These are phyloP conservation scores for Peronosclerospora sorghi DNA, from an alignment of 352 stramenopile species.

Conservation along the genomic window DNA sequence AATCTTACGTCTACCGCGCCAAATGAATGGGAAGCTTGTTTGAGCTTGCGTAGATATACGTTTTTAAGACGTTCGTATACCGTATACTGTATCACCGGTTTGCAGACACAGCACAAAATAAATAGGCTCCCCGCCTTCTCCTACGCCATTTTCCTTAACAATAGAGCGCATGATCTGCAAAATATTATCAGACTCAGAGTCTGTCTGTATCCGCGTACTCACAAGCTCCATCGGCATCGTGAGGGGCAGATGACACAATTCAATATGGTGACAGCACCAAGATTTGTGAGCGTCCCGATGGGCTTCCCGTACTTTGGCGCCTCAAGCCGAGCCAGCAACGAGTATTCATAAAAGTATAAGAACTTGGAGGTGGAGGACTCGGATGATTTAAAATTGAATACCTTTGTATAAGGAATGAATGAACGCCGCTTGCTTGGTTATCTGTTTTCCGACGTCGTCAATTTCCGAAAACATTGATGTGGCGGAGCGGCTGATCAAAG, in stretches of 20 bases:
- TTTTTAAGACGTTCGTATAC: conserved; percentile 91
- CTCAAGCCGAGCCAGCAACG: conserved; percentile 56
- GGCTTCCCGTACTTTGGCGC: conserved; percentile 45
- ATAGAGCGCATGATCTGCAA: too few relatives aligned
- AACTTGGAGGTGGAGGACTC: conserved; percentile 84
- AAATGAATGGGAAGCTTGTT: too few relatives aligned
- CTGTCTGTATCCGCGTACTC: too few relatives aligned
- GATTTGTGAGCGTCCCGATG: conserved; percentile 54
- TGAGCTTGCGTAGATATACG: too few relatives aligned
- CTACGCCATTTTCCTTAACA: conserved; percentile 40
- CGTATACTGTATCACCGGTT: conserved; percentile 94
- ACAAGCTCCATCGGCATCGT: conserved; percentile 86
- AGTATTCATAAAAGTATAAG: conserved; percentile 86
- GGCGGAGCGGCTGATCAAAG: too few relatives aligned
- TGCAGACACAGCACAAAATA: conserved; percentile 96
- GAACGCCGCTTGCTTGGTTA: too few relatives aligned
- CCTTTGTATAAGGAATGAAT: conserved; percentile 68
- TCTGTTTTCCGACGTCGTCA: conserved; percentile 16
- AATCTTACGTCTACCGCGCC: too few relatives aligned
- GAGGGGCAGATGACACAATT: conserved; percentile 55
- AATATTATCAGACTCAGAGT: too few relatives aligned
- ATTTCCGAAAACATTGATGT: conserved; percentile 39
- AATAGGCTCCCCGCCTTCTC: conserved; percentile 82
- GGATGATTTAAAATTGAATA: conserved; percentile 76
- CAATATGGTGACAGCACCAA: too few relatives aligned